Conservation (phyloP, 164 flowering plant species). For the Umbellularia californica region DNA sequence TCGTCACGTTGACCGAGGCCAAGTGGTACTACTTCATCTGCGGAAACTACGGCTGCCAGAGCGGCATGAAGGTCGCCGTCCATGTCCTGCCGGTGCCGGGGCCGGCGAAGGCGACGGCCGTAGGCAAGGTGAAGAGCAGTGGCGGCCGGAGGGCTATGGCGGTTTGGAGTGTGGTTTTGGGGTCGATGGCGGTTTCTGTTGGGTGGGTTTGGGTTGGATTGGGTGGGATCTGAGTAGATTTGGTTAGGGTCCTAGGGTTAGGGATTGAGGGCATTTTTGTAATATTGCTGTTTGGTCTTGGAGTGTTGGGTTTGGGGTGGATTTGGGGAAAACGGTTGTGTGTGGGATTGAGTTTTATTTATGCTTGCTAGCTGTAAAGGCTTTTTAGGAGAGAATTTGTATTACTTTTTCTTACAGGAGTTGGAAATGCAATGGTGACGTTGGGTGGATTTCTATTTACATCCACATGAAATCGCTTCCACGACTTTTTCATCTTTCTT, state of each 20-base stretch:
- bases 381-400: neutral
- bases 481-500: too few species aligned
- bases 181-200: neutral
- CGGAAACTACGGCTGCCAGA: slow-evolving; percentile 9
- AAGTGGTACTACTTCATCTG: slow-evolving; percentile 22
- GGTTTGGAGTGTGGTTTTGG: neutral
- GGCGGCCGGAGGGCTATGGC: neutral
- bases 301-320: neutral
- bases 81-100: slow-evolving; percentile 11
- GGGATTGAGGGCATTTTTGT: neutral
- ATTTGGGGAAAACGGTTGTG: neutral
- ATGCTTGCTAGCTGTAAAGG: too few species aligned
- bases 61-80: slow-evolving; percentile 19
- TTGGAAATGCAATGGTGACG: too few species aligned
- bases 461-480: too few species aligned
- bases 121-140: neutral
- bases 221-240: neutral
- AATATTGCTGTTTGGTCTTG: too few species aligned
- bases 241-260: neutral
- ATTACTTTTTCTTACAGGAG: neutral
- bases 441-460: too few species aligned
- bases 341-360: neutral
- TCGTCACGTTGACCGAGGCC: slow-evolving; percentile 11
- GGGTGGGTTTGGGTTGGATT: neutral
- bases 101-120: slow-evolving; percentile 5